Evolutionary conservation across 2,329 filamentous ascomycete genomes (phyloP).

Genomic region (Fusarium euwallaceae): DNA sequence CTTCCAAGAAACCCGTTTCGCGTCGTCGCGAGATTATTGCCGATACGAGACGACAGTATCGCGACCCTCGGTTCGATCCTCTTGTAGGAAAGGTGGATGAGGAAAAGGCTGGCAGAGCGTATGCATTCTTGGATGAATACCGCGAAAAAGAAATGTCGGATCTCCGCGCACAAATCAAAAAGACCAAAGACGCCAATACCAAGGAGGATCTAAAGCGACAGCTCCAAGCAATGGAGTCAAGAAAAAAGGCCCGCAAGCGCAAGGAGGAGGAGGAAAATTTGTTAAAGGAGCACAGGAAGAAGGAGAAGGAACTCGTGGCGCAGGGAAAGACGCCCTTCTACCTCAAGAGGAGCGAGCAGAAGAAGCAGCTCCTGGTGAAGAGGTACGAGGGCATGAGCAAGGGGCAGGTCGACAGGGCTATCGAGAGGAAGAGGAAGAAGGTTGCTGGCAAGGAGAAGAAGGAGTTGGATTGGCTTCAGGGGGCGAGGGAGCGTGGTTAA

Average conservation of each 20-base stretch:
- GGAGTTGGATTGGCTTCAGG: constrained; percentile 65
- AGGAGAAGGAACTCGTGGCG: constrained; percentile 86
- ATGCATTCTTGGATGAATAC: constrained; percentile 91
- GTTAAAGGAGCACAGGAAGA: constrained; percentile 79
- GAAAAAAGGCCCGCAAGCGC: constrained; percentile 76
- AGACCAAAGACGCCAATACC: constrained; percentile 72
- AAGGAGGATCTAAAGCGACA: constrained; percentile 79
- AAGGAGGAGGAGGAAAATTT: constrained; percentile 79
- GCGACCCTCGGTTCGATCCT: constrained; percentile 92
- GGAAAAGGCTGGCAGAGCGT: constrained; percentile 75
- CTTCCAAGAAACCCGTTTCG: constrained; percentile 86
- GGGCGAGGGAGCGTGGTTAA: constrained; percentile 42
- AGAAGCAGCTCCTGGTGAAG: constrained; percentile 84
- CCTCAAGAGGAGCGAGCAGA: constrained; percentile 91
- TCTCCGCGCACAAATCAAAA: constrained; percentile 75
- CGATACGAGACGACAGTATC: constrained; percentile 68
- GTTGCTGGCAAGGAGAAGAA: constrained; percentile 86
- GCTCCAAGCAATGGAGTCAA: constrained; percentile 83
- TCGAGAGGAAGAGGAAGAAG: constrained; percentile 93
- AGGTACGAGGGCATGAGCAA: constrained; percentile 87
- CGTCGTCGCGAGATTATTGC: constrained; percentile 81
- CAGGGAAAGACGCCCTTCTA: constrained; percentile 95
- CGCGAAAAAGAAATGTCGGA: constrained; percentile 84
- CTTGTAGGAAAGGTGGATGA: constrained; percentile 66
- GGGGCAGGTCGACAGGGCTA: constrained; percentile 84